Evolutionary conservation across 176 grass and related monocot genomes (phyloP).

Genomic region (Triticum monococcum): DNA sequence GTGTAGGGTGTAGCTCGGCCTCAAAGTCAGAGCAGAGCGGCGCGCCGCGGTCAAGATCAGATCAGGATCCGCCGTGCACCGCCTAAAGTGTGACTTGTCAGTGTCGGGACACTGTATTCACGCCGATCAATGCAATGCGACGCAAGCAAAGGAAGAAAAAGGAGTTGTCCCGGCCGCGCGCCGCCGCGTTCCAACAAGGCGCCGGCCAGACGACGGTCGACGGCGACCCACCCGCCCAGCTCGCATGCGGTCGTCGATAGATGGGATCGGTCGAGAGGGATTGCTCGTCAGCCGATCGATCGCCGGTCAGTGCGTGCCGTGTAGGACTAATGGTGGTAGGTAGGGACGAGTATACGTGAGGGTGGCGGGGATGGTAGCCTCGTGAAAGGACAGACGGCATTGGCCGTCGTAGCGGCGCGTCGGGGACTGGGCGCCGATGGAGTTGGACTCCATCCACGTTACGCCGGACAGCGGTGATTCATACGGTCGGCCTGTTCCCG

Average conservation of each 20-base stretch:
- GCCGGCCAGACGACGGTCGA: background rate
- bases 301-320: background rate
- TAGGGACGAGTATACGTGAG: background rate
- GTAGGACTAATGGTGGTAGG: background rate
- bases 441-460: background rate
- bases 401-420: slow-evolving; percentile 14
- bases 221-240: slow-evolving; percentile 25
- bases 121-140: background rate
- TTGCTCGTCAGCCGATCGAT: too few species aligned
- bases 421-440: slow-evolving; percentile 38
- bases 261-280: too few species aligned
- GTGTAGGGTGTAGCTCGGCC: background rate
- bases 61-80: background rate
- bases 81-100: background rate
- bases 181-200: background rate
- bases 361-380: background rate
- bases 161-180: background rate
- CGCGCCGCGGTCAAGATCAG: too few species aligned
- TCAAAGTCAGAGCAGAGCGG: background rate
- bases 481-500: slow-evolving; percentile 26
- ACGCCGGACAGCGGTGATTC: background rate
- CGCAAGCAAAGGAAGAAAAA: background rate
- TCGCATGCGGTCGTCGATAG: too few species aligned
- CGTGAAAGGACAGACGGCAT: background rate
- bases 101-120: background rate